These are phyloP conservation scores for Citrus medica DNA, from an alignment of 345 rosid genomes.

Conservation along the genomic window DNA sequence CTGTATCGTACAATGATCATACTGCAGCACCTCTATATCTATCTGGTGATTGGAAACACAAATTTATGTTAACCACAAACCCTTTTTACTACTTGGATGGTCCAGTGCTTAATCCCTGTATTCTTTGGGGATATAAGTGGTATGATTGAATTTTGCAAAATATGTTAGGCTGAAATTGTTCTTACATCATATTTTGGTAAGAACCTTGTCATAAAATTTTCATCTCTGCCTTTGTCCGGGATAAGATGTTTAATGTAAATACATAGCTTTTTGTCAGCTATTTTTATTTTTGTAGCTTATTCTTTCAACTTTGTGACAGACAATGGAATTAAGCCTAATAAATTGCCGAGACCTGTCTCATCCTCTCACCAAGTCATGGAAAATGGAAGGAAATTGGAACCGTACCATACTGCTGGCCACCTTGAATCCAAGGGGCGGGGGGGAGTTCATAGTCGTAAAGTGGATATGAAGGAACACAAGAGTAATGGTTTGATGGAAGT, in stretches of 20 bases:
- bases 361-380: slow-evolving; percentile 29
- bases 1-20: slow-evolving; percentile 18
- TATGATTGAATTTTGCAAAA: slow-evolving; percentile 4
- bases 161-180: slow-evolving; percentile 6
- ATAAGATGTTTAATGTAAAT: slow-evolving; percentile 2
- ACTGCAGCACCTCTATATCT: slow-evolving; percentile 15
- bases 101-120: slow-evolving; percentile 10
- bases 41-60: slow-evolving; percentile 20
- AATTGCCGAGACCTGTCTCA: slow-evolving; percentile 37
- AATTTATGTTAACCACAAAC: not conserved
- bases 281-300: slow-evolving; percentile 9
- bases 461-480: slow-evolving; percentile 34
- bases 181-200: not conserved
- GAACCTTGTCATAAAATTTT: not conserved
- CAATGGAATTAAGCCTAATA: slow-evolving; percentile 38
- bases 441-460: slow-evolving; percentile 17
- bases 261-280: not conserved
- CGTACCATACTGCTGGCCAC: slow-evolving; percentile 22
- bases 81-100: slow-evolving; percentile 12
- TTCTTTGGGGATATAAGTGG: slow-evolving; percentile 15
- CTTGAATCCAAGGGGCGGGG: slow-evolving; percentile 26
- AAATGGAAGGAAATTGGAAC: slow-evolving; percentile 44
- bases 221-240: not conserved
- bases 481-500: slow-evolving; percentile 40
- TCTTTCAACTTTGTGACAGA: slow-evolving; percentile 41